Percentiles rank a stretch among this genome's conserved stretches.
These are phyloP conservation scores for Decorospora gaudefroyi DNA, from an alignment of 2,329 filamentous ascomycete species.

Conservation along the genomic window DNA sequence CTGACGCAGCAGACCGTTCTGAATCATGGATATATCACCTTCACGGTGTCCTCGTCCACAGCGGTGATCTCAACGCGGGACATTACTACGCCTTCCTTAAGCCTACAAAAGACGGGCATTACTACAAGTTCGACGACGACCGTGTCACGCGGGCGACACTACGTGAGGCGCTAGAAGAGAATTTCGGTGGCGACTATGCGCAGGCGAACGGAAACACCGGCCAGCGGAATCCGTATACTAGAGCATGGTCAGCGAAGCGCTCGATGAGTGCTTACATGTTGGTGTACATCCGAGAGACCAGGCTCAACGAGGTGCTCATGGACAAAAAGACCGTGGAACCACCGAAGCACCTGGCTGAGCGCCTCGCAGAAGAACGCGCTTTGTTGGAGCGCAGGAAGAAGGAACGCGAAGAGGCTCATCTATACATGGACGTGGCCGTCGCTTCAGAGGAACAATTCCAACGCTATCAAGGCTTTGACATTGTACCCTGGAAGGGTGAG, in stretches of 20 bases:
- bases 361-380: constrained; percentile 80
- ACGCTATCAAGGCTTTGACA: constrained; percentile 80
- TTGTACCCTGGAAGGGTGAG: constrained; percentile 63
- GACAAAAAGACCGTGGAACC: constrained; percentile 77
- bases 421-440: constrained; percentile 84
- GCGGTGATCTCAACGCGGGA: constrained; percentile 92
- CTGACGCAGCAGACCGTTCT: constrained; percentile 81
- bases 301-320: constrained; percentile 79
- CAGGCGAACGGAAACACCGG: constrained; percentile 61
- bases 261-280: constrained; percentile 96
- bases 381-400: constrained; percentile 76
- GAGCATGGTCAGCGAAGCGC: constrained; percentile 66
- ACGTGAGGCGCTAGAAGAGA: constrained; percentile 91
- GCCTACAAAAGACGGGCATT: constrained; percentile 84
- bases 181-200: constrained; percentile 87
- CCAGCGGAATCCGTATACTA: constrained; percentile 66
- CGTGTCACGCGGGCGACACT: constrained; percentile 92
- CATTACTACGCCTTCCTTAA: constrained; percentile 99
- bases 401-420: constrained; percentile 90
- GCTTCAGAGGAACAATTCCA: constrained; percentile 82
- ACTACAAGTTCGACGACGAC: constrained; percentile 97
- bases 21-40: constrained; percentile 91
- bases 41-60: constrained; percentile 94
- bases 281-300: constrained; percentile 90
- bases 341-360: constrained; percentile 76